Percentiles rank a stretch among this genome's conserved stretches.
Conservation (phyloP, 208 protist genomes). For the Wallacemonas collosoma region DNA sequence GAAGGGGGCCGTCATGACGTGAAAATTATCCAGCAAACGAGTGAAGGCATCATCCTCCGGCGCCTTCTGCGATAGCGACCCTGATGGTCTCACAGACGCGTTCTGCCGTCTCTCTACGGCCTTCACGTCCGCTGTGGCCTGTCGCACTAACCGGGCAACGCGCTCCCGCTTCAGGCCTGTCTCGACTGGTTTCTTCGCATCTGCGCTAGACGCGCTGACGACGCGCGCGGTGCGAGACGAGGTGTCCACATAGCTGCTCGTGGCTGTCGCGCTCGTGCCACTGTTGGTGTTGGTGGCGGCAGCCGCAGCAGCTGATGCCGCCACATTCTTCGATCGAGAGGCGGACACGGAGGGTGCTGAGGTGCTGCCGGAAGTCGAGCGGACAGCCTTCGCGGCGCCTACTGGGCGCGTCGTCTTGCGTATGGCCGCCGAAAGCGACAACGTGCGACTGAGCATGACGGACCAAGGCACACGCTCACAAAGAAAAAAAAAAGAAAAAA, state of each 20-base stretch:
- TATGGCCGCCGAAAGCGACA: background rate
- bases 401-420: slow-evolving; percentile 1
- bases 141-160: slow-evolving; percentile 1
- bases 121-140: slow-evolving; percentile 10
- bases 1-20: slow-evolving; percentile 44
- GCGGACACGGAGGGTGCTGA: background rate
- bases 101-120: background rate
- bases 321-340: background rate
- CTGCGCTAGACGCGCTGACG: background rate
- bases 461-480: slow-evolving; percentile 9
- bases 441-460: slow-evolving; percentile 3
- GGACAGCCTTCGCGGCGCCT: background rate
- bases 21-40: slow-evolving; percentile 34
- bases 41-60: slow-evolving; percentile 25
- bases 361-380: background rate
- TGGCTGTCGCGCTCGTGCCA: background rate
- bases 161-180: slow-evolving; percentile 14
- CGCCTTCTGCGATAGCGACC: too few relatives aligned
- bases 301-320: background rate
- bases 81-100: too few relatives aligned
- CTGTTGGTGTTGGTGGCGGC: background rate
- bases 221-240: background rate
- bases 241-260: background rate
- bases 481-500: slow-evolving; percentile 10
- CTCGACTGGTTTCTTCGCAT: background rate